phyloP scores from a whole-genome alignment of 106 monocot species.

The Dendrobium chrysotoxum region DNA sequence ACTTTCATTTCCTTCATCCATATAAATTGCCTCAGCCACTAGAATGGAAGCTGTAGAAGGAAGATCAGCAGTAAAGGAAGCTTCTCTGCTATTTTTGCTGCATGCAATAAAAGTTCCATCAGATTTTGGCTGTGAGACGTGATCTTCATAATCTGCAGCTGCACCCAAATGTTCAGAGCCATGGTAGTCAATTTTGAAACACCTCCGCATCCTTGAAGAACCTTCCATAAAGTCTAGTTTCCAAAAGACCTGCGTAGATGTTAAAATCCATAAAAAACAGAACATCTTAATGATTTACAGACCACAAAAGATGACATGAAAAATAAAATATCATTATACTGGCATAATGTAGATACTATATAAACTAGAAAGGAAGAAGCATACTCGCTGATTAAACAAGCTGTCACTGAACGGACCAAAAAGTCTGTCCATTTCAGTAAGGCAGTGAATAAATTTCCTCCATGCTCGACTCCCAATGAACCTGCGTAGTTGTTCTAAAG shows the following conservation, averaged over 20 bases:
- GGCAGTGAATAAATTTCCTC: slow-evolving; percentile 78
- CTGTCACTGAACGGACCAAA: slow-evolving; percentile 56
- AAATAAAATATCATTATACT: neutral
- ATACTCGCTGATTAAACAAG: slow-evolving; percentile 59
- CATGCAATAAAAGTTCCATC: slow-evolving; percentile 21
- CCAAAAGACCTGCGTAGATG: slow-evolving; percentile 63
- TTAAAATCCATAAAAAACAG: slow-evolving; percentile 4
- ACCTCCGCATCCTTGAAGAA: slow-evolving; percentile 90
- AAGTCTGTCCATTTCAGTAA: slow-evolving; percentile 63
- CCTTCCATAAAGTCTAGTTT: slow-evolving; percentile 82
- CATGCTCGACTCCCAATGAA: slow-evolving; percentile 58
- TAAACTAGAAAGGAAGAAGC: slow-evolving; percentile 3
- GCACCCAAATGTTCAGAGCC: slow-evolving; percentile 89
- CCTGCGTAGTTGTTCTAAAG: slow-evolving; percentile 35
- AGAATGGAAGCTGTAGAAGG: slow-evolving; percentile 67
- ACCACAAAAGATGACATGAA: neutral
- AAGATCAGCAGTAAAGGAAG: slow-evolving; percentile 38
- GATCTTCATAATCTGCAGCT: slow-evolving; percentile 81
- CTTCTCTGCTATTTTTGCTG: slow-evolving; percentile 19
- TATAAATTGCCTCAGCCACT: slow-evolving; percentile 62
- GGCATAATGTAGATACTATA: neutral
- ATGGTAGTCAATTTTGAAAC: slow-evolving; percentile 67
- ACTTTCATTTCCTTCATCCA: slow-evolving; percentile 61
- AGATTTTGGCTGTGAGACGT: slow-evolving; percentile 18
- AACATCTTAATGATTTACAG: neutral